Evolutionary conservation across 352 stramenopile genomes (phyloP).

Genomic region (Halophytophthora polymorphica): DNA sequence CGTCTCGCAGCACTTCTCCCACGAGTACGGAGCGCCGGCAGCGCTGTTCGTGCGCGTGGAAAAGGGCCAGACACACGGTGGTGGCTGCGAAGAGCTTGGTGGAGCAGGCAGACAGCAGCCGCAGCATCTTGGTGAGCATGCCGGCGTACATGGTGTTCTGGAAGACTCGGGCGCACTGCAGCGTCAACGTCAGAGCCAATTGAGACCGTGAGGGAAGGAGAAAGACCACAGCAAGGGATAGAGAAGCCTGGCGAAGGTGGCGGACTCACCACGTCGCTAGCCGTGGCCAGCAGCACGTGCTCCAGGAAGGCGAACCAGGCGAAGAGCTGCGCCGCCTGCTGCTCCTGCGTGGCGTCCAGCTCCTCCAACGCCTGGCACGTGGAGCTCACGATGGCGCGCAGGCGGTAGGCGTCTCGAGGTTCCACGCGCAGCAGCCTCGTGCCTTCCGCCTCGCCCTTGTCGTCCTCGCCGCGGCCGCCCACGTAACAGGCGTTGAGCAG

Average conservation of each 20-base stretch:
- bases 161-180: slow-evolving; percentile 38
- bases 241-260: too few species aligned
- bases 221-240: too few species aligned
- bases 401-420: slow-evolving; percentile 30
- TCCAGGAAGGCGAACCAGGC: slow-evolving; percentile 66
- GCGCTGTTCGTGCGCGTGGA: slow-evolving; percentile 52
- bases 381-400: slow-evolving; percentile 70
- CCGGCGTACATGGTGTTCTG: slow-evolving; percentile 52
- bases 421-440: slow-evolving; percentile 7
- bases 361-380: slow-evolving; percentile 67
- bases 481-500: slow-evolving; percentile 51
- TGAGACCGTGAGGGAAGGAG: too few species aligned
- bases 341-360: slow-evolving; percentile 34
- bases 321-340: slow-evolving; percentile 48
- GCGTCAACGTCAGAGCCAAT: slow-evolving; percentile 1
- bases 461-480: slow-evolving; percentile 13
- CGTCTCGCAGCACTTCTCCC: slow-evolving; percentile 37
- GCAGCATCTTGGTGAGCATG: slow-evolving; percentile 64
- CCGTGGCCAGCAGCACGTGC: slow-evolving; percentile 39
- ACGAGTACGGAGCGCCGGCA: slow-evolving; percentile 37
- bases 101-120: slow-evolving; percentile 47
- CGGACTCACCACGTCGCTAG: slow-evolving; percentile 33
- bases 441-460: slow-evolving; percentile 6
- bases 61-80: slow-evolving; percentile 50
- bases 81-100: slow-evolving; percentile 66